phyloP scores from a whole-genome alignment of 257 asterid genomes.

The Ligustrum vulgare region DNA sequence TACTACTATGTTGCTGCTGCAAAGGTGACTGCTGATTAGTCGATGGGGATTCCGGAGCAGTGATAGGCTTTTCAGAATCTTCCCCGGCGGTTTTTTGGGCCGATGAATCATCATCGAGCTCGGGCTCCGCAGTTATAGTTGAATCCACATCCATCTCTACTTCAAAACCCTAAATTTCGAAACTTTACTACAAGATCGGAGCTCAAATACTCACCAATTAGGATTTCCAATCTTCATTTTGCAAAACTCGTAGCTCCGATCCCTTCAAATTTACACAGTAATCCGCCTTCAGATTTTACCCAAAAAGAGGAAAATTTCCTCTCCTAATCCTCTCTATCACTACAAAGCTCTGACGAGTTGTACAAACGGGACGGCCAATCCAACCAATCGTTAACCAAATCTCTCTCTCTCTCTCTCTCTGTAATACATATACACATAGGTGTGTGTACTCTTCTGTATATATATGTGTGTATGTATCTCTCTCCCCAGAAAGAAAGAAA shows the following conservation, averaged over 20 bases:
- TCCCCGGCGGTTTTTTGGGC: background rate
- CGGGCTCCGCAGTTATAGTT: background rate
- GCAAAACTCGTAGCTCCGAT: constrained; percentile 34
- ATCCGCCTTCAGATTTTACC: constrained; percentile 14
- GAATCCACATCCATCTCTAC: constrained; percentile 4
- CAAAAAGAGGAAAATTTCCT: constrained; percentile 3
- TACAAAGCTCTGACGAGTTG: constrained; percentile 22
- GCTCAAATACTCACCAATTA: constrained; percentile 44
- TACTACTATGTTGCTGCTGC: constrained; percentile 36
- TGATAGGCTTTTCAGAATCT: background rate
- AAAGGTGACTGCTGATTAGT: constrained; percentile 24
- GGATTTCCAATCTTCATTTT: constrained; percentile 49
- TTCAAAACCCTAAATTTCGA: constrained; percentile 53
- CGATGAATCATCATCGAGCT: background rate
- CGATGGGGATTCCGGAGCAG: constrained; percentile 35
- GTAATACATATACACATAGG: too few species aligned
- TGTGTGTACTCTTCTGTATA: background rate
- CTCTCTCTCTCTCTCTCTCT: background rate
- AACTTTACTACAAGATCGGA: constrained; percentile 49
- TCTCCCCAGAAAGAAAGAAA: background rate
- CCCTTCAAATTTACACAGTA: background rate
- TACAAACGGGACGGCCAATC: constrained; percentile 45
- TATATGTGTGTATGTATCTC: constrained; percentile 2
- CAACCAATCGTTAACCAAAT: constrained; percentile 35
- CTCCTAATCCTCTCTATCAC: constrained; percentile 12